Evolutionary conservation across 352 stramenopile genomes (phyloP).

Genomic region (Thalassiosira livingstoniorum): DNA sequence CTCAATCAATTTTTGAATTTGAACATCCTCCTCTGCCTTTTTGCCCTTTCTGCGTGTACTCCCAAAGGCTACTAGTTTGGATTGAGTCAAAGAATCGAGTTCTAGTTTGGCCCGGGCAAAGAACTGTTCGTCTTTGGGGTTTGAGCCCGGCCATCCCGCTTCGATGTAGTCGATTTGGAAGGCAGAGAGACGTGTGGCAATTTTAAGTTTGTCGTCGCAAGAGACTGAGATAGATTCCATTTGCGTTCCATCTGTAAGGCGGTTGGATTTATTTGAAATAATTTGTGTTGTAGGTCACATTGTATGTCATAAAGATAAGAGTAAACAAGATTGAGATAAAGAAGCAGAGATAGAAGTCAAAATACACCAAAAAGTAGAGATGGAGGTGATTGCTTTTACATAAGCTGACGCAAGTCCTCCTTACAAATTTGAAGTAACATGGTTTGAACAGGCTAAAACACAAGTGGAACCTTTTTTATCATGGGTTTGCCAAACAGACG

Average conservation of each 20-base stretch:
- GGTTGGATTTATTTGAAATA: too few relatives aligned
- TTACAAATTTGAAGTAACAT: neutral
- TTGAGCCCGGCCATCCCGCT: conserved; percentile 87
- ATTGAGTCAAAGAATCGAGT: conserved; percentile 60
- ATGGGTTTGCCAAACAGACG: too few relatives aligned
- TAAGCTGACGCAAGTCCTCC: too few relatives aligned
- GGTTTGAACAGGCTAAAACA: neutral
- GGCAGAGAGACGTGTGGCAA: conserved; percentile 60
- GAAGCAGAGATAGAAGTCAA: too few relatives aligned
- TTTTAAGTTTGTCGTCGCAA: conserved; percentile 85
- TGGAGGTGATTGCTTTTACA: too few relatives aligned
- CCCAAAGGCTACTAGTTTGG: conserved; percentile 86
- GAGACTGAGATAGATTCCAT: conserved; percentile 82
- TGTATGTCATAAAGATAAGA: too few relatives aligned
- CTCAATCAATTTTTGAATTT: conserved; percentile 79
- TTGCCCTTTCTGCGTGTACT: conserved; percentile 83
- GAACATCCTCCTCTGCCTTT: conserved; percentile 66
- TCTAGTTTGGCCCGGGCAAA: conserved; percentile 80
- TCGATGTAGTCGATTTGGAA: conserved; percentile 86
- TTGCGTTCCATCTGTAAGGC: conserved; percentile 82
- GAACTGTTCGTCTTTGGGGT: conserved; percentile 88
- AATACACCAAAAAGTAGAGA: too few relatives aligned
- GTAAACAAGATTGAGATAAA: too few relatives aligned
- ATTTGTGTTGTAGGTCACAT: too few relatives aligned
- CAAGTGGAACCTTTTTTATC: too few relatives aligned